Conservation (phyloP, 305 asterid genomes). For the Rubia occidens region DNA sequence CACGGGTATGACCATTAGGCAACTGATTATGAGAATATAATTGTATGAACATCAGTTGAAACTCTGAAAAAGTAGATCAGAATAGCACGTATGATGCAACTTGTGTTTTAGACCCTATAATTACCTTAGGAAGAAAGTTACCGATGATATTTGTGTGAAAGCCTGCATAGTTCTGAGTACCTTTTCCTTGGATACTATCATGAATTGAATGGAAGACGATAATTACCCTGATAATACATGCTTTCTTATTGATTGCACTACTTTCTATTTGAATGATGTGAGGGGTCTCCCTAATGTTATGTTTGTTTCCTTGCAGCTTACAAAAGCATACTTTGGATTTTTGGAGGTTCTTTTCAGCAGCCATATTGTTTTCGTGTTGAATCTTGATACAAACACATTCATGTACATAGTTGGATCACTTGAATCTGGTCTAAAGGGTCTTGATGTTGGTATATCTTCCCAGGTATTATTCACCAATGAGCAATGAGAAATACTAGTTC, state of each 20-base stretch:
- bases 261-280: background rate
- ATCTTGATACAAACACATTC: conserved; percentile 74
- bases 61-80: background rate
- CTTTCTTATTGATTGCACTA: background rate
- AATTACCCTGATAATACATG: background rate
- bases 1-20: background rate
- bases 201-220: background rate
- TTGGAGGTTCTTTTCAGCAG: conserved; percentile 82
- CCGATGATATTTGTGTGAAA: background rate
- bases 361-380: conserved; percentile 62
- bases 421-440: conserved; percentile 89
- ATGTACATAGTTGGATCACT: conserved; percentile 87
- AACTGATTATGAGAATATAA: background rate
- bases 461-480: conserved; percentile 41
- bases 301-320: conserved; percentile 44
- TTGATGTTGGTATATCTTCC: conserved; percentile 73
- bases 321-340: conserved; percentile 82
- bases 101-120: background rate
- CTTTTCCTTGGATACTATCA: background rate
- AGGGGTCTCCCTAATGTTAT: background rate
- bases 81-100: background rate
- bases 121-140: background rate
- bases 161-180: background rate
- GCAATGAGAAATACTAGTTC: background rate
- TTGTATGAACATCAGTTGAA: background rate